A percentile compares a stretch with the other conserved stretches of the same genome.
phyloP scores from a whole-genome alignment of 371 early-diverging fungal genomes.

The Ordospora pajunii region DNA sequence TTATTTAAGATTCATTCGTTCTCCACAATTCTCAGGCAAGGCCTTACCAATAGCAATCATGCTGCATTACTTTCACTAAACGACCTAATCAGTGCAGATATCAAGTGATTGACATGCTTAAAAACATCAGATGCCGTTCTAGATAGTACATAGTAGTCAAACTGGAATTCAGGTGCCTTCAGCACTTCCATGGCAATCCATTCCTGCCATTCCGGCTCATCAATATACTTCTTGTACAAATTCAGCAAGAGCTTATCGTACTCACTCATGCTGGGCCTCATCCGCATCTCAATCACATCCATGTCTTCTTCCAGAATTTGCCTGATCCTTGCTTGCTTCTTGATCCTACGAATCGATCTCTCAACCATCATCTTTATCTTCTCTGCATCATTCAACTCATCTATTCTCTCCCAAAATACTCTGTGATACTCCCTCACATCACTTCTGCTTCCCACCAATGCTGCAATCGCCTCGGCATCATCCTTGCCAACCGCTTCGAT shows the following conservation, averaged over 20 bases:
- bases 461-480: constrained; percentile 45
- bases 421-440: constrained; percentile 49
- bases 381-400: constrained; percentile 53
- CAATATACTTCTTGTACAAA: constrained; percentile 40
- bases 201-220: constrained; percentile 43
- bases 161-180: constrained; percentile 11
- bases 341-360: constrained; percentile 32
- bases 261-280: constrained; percentile 24
- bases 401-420: constrained; percentile 52
- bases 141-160: constrained; percentile 50
- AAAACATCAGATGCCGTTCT: constrained; percentile 42
- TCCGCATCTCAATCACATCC: constrained; percentile 17
- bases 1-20: no score
- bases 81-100: constrained; percentile 32
- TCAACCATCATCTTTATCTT: constrained; percentile 46
- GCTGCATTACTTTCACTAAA: constrained; percentile 10
- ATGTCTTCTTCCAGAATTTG: constrained; percentile 34
- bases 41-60: background rate
- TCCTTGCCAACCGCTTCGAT: constrained; percentile 74
- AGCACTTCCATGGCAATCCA: constrained; percentile 40
- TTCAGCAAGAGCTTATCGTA: constrained; percentile 38
- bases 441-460: constrained; percentile 30
- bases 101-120: constrained; percentile 45
- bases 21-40: background rate
- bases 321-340: constrained; percentile 34